These are phyloP conservation scores for Avicennia marina DNA, from an alignment of 257 asterid species.

Conservation along the genomic window DNA sequence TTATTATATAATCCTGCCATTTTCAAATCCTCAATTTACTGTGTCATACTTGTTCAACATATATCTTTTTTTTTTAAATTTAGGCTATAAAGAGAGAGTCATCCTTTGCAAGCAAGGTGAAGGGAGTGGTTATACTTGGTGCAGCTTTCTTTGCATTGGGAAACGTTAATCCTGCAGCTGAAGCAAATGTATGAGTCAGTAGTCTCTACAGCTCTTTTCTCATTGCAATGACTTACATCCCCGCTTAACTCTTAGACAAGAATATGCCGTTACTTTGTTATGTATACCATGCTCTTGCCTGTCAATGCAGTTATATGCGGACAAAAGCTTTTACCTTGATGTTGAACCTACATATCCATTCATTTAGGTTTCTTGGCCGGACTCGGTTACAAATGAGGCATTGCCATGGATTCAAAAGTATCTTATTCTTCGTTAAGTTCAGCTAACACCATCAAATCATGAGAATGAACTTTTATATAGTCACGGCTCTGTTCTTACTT, in stretches of 20 bases:
- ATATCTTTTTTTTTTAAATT: constrained; percentile 8
- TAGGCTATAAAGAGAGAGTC: constrained; percentile 94
- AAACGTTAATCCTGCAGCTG: constrained; percentile 97
- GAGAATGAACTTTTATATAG: too few species aligned
- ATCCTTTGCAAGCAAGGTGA: constrained; percentile 86
- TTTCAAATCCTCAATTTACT: background rate
- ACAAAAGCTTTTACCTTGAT: too few species aligned
- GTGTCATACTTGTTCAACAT: constrained; percentile 1
- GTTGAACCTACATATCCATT: too few species aligned
- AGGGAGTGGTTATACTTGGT: constrained; percentile 85
- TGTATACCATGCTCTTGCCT: too few species aligned
- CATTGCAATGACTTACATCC: background rate
- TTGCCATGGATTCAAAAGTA: too few species aligned
- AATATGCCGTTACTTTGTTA: too few species aligned
- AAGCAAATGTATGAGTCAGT: constrained; percentile 71
- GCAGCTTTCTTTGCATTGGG: constrained; percentile 95
- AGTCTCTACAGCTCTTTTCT: background rate
- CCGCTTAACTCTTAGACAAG: too few species aligned
- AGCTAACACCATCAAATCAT: too few species aligned
- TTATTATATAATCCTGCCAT: background rate
- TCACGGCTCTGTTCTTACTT: too few species aligned
- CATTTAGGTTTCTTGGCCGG: too few species aligned
- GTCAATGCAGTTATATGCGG: background rate
- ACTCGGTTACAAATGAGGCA: too few species aligned
- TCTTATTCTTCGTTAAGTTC: too few species aligned